Base-by-base conservation (phyloP, 176 grass and related monocot species). In the Triticum urartu region DNA sequence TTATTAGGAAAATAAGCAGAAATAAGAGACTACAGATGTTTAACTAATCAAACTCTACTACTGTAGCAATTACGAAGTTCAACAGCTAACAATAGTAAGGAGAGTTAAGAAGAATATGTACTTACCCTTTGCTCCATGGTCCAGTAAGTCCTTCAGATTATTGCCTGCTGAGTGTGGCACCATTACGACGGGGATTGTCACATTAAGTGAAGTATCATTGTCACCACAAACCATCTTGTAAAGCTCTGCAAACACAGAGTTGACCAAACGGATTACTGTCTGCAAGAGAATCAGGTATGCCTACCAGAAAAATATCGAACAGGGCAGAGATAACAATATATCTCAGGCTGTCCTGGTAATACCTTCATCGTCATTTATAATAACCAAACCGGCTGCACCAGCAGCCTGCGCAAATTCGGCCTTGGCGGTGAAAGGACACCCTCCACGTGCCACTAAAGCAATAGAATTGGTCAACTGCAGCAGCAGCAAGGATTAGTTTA, bases 351-450 rank as follows among this genome's bases (percentile, higher is more conserved):
- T 22, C 68, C 5, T 52, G 75, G 48, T 38, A 22, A 50, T 91
- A 97, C 96, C 96, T 95, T 98, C 96, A 83, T 86, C 83, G 45
- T 98, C 93, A 92, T 98, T 98, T 28, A 98, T 95, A 71, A 98
- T 87, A 35, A 98, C 69, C 78, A 98, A 94, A 72, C 87, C 96
- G 13, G 82, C 62, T 82, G 96, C 93, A n/a, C 92, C 92, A 86
- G 79, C 88, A 12, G 84, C 88, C 84, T 95, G 90, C 48, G 96
- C 96, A 84, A 73, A 63, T n/a, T 94, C 87, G 71, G 93, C 96
- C 94, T 98, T 98, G 14, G 78, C 82, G 68, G 92, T 98, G 88
- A 98, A 98, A 78, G 96, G 71, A 54, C 96, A 98, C 76, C 92
- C 88, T 79, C 96, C 96, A 70, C 96, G 94, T 75, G 88, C 91